Evolutionary conservation across 441 rosid species (phyloP), one percentile per base, ranked within the genome.

Genomic region (Cnidoscolus chayamansa): DNA sequence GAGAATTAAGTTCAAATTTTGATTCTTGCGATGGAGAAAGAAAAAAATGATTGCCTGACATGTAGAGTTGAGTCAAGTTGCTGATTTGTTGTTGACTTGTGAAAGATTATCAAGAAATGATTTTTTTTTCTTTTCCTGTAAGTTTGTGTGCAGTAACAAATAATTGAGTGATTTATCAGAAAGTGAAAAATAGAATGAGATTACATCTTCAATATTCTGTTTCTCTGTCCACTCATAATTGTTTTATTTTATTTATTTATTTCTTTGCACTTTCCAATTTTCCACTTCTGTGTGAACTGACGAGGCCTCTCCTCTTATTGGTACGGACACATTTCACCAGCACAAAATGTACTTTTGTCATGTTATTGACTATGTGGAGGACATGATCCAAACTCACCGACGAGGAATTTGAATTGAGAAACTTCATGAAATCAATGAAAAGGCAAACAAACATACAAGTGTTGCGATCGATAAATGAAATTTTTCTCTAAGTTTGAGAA

Each of bases 71-170:
- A 76, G 74, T 74, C 79, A 73, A 78, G 79, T 78, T 63, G 73
- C 83, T 76, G 84, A 59, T 83, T 65, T 77, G 73, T 76, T 72
- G 77, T 77, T 78, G 79, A 80, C 65, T 50, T 65, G 79, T 51
- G 83, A 76, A 82, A 62, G 76, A 81, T 76, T 74, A 63, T 78
- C 74, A 78, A 81, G 83, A 82, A 76, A 74, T 74, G 79, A 69
- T 80, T 85, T 80, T 25, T 25, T 25, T 25, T 25, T 25, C 25
- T 25, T 25, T 84, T 85, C 83, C 78, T 84, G 88, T 87, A 83
- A 84, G 82, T 77, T 82, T 84, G 93, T 86, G 93, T 87, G 96
- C 89, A 87, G 90, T 83, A 74, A 86, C 81, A 69, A 86, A 86
- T 86, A 86, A 89, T 84, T 76, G 85, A 81, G 89, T 84, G 86